phyloP scores from a whole-genome alignment of 176 grass and related monocot species.

The Musa itinerans region DNA sequence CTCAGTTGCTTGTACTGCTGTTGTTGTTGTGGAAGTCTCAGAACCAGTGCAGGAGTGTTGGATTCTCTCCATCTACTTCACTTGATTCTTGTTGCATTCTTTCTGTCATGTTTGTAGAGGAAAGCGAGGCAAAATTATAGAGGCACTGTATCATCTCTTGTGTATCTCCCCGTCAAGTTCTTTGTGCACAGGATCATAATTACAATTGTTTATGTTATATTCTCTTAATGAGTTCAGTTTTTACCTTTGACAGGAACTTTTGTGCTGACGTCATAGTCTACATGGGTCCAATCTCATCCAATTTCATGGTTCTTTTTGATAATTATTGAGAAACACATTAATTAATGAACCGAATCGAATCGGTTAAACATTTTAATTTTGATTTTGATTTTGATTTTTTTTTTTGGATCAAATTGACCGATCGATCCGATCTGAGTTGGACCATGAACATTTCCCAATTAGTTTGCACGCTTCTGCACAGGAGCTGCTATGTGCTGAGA shows the following conservation, averaged over 20 bases:
- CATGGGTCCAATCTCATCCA: conserved; percentile 14
- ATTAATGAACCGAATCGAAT: too few species aligned
- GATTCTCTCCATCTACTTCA: not conserved
- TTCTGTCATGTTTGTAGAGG: conserved; percentile 1
- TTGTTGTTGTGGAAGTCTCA: conserved; percentile 26
- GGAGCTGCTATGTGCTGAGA: too few species aligned
- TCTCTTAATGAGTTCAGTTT: conserved; percentile 25
- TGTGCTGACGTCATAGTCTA: conserved; percentile 10
- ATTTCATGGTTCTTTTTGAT: too few species aligned
- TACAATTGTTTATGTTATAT: conserved; percentile 20
- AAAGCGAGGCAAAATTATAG: conserved; percentile 1
- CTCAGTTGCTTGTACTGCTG: conserved; percentile 57
- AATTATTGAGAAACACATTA: too few species aligned
- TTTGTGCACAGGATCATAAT: conserved; percentile 8
- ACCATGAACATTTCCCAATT: not conserved
- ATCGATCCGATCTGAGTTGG: too few species aligned
- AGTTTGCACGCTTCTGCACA: too few species aligned
- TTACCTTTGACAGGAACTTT: conserved; percentile 28
- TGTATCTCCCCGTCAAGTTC: conserved; percentile 1
- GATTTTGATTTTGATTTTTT: too few species aligned
- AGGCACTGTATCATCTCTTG: not conserved
- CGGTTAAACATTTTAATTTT: too few species aligned
- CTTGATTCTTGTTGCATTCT: not conserved
- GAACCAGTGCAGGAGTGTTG: not conserved
- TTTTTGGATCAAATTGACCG: not conserved